Evolutionary conservation across 1,284 basidiomycete genomes (phyloP).

Genomic region (Moesziomyces aphidis): DNA sequence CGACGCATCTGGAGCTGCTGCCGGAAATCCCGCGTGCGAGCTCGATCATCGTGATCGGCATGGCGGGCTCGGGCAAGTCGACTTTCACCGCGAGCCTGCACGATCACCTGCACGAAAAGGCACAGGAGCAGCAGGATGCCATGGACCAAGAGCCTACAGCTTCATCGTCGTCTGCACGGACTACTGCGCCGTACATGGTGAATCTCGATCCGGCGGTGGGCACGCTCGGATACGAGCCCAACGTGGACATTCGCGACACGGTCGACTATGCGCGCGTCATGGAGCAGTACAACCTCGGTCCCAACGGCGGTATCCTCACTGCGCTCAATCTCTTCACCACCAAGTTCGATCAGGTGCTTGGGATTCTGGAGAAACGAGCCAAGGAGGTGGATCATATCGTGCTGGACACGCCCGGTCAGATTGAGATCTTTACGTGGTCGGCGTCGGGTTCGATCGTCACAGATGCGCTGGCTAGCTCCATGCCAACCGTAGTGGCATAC

Average conservation of each 20-base stretch:
- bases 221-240: conserved; percentile 89
- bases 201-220: conserved; percentile 97
- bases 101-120: conserved; percentile 43
- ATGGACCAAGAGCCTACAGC: conserved; percentile 7
- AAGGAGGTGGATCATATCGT: conserved; percentile 88
- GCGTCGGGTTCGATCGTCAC: conserved; percentile 99
- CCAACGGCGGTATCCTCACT: conserved; percentile 97
- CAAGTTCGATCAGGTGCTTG: conserved; percentile 97
- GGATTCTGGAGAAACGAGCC: conserved; percentile 89
- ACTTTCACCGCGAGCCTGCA: conserved; percentile 80
- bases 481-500: conserved; percentile 95
- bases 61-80: conserved; percentile 95
- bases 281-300: conserved; percentile 99
- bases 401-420: conserved; percentile 97
- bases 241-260: conserved; percentile 98
- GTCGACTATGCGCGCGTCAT: conserved; percentile 98
- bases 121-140: conserved; percentile 28
- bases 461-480: conserved; percentile 91
- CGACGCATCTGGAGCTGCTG: conserved; percentile 39
- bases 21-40: conserved; percentile 60
- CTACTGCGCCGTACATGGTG: conserved; percentile 85
- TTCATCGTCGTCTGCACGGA: conserved; percentile 43
- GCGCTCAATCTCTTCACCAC: conserved; percentile 98
- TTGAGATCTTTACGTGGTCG: conserved; percentile 99
- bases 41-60: conserved; percentile 73